These are phyloP conservation scores for Sinapis alba DNA, from an alignment of 441 rosid species.

Conservation along the genomic window DNA sequence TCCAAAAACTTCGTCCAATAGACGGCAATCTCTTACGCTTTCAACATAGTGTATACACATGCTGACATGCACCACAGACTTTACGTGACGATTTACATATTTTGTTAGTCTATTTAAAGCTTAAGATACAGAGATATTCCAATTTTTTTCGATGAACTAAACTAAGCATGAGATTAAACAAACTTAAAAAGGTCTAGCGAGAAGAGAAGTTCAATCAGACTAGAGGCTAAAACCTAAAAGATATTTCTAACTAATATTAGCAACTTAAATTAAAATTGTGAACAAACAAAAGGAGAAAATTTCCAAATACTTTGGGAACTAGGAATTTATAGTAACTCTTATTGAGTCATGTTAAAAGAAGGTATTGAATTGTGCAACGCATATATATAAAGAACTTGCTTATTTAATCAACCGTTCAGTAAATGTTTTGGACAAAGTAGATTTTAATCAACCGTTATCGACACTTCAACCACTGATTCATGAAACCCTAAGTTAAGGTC, in stretches of 20 bases:
- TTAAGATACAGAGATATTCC: neutral
- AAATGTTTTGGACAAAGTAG: neutral
- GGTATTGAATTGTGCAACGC: neutral
- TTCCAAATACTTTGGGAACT: neutral
- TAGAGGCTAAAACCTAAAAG: neutral
- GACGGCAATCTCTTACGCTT: constrained; percentile 1
- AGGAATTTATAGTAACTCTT: constrained; percentile 15
- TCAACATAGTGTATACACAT: constrained; percentile 4
- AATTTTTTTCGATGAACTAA: neutral
- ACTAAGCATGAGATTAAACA: constrained; percentile 6
- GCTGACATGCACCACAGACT: constrained; percentile 8
- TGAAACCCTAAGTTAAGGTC: constrained; percentile 2
- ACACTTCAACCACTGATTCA: constrained; percentile 7
- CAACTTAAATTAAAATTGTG: neutral
- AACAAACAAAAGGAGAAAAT: neutral
- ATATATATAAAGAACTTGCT: neutral
- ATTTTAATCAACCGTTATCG: constrained; percentile 14
- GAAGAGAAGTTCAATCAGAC: neutral
- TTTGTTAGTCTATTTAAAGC: constrained; percentile 7
- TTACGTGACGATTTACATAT: constrained; percentile 14
- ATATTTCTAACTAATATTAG: neutral
- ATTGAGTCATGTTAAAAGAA: neutral
- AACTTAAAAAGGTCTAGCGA: neutral
- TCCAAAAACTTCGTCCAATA: neutral
- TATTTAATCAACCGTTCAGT: constrained; percentile 1